phyloP scores from a whole-genome alignment of 2,329 filamentous ascomycete species.

The Podosphaera leucotricha region DNA sequence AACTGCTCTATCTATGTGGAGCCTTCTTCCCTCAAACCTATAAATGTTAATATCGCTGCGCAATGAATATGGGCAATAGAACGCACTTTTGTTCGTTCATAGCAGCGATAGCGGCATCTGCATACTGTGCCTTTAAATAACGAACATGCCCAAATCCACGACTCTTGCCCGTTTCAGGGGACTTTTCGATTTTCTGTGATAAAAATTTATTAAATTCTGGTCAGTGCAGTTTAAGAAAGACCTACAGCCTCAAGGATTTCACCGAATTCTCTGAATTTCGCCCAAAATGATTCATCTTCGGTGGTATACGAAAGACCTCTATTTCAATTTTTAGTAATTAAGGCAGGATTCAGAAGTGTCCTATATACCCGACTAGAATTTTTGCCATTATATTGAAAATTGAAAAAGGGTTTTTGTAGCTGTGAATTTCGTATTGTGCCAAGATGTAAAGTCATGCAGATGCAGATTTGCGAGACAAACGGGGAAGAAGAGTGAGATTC shows the following conservation, averaged over 20 bases:
- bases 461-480: background rate
- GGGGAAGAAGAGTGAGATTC: background rate
- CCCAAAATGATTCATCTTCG: background rate
- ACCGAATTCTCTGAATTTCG: background rate
- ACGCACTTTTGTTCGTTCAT: constrained; percentile 85
- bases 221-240: background rate
- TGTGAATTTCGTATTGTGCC: background rate
- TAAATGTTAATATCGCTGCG: constrained; percentile 2
- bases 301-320: background rate
- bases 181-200: background rate
- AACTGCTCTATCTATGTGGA: constrained; percentile 78
- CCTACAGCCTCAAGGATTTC: background rate
- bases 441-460: background rate
- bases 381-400: background rate
- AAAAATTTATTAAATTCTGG: background rate
- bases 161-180: constrained; percentile 68
- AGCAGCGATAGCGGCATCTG: constrained; percentile 47
- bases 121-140: constrained; percentile 54
- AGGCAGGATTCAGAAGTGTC: background rate
- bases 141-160: constrained; percentile 95
- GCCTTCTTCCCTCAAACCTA: constrained; percentile 81
- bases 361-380: background rate
- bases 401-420: background rate
- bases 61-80: background rate
- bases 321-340: background rate